These are phyloP conservation scores for Stephanodiscus minutulus DNA, from an alignment of 108 stramenopile genomes.

Conservation along the genomic window DNA sequence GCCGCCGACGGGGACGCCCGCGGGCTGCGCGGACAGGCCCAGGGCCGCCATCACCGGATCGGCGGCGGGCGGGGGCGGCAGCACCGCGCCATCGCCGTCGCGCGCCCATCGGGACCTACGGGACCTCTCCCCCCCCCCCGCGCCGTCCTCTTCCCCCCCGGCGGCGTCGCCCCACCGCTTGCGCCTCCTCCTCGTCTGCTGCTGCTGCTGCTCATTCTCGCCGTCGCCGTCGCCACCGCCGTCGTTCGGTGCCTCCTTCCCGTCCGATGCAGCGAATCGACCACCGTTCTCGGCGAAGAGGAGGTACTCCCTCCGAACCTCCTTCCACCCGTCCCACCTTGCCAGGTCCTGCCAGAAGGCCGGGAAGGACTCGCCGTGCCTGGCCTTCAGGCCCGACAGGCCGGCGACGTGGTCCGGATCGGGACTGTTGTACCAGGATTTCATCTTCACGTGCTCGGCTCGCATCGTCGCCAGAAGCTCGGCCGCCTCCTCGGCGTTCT, in stretches of 20 bases:
- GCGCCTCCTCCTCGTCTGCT: not conserved
- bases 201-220: conserved; percentile 24
- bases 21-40: conserved; percentile 44
- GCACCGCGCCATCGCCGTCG: conserved; percentile 25
- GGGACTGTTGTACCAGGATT: conserved; percentile 75
- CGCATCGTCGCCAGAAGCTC: conserved; percentile 83
- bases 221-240: not conserved
- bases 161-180: conserved; percentile 7
- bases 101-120: conserved; percentile 77
- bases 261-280: conserved; percentile 60
- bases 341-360: conserved; percentile 82
- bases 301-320: conserved; percentile 55
- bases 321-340: conserved; percentile 88
- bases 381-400: conserved; percentile 39
- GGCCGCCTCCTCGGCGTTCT: conserved; percentile 73
- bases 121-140: conserved; percentile 12
- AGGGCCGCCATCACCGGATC: conserved; percentile 37
- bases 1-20: too few species aligned
- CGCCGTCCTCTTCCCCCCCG: conserved; percentile 13
- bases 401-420: conserved; percentile 24
- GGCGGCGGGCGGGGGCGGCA: conserved; percentile 23
- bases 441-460: conserved; percentile 80
- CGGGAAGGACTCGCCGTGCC: conserved; percentile 72
- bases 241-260: too few species aligned
- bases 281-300: conserved; percentile 60